Evolutionary conservation across 495 filamentous ascomycete genomes (phyloP), one percentile per base, ranked within the genome.

Genomic region (Sordaria brevicollis): DNA sequence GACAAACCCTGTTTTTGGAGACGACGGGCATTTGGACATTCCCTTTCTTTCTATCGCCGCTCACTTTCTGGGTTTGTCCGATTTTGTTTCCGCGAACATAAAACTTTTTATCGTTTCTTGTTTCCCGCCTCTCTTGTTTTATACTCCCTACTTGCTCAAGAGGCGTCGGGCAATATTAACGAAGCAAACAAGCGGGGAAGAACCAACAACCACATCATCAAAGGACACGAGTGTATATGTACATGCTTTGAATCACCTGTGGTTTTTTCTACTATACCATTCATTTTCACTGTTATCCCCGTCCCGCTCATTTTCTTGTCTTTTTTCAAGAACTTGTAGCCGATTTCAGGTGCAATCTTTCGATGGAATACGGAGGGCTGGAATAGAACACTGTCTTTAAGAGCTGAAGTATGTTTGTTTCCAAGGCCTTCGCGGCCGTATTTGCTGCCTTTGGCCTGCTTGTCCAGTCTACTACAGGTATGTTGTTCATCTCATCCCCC

Each of bases 361-460:
- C 21, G 49, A 57, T 57, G 21, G 49, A 57, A 19, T 29, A 57
- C 21, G 49, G 49, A 21, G 21, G 49, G 49, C 15, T 19, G 21
- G 21, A 25, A 57, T 57, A 57, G 11, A 49, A 57, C 49, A 29
- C 21, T 3, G 21, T 57, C 49, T 57, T 29, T 57, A 13, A 29
- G 11, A 57, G 49, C 66, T 70, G 57, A 77, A 76, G 69, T 69
- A 81, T 81, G 79, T 70, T 78, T 66, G 25, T 76, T 65, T 68
- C 70, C 67, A 79, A 71, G 78, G 77, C 76, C 76, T 70, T 81
- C 57, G 72, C 76, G 74, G 75, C 79, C 74, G 57, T 78, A 49
- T 31, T 79, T 35, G 71, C 77, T 69, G 77, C 72, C 71, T 72
- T 71, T 43, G 75, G 71, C 49, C 35, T 78, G 34, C 69, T 79